These are phyloP conservation scores for Zalaria sp. DNA, from an alignment of 2,329 filamentous ascomycete genomes.

Conservation along the genomic window DNA sequence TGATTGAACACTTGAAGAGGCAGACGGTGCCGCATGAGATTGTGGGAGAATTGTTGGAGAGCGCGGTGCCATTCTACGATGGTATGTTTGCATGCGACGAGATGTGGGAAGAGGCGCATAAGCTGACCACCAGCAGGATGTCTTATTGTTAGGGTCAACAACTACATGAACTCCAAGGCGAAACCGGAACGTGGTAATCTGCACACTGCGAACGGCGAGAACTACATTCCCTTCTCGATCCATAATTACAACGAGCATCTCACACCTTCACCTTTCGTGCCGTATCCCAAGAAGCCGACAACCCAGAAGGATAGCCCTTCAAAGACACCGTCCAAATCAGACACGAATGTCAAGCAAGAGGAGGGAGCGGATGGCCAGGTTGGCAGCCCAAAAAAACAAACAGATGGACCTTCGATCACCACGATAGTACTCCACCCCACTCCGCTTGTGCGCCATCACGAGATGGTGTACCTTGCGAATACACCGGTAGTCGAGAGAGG, in stretches of 20 bases:
- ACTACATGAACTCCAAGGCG: conserved; percentile 59
- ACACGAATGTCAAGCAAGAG: conserved; percentile 31
- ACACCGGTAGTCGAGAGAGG: conserved; percentile 45
- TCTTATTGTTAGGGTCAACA: conserved; percentile 85
- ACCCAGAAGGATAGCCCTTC: conserved; percentile 25
- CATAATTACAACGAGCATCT: conserved; percentile 86
- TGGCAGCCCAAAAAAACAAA: conserved; percentile 9
- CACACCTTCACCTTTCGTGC: conserved; percentile 74
- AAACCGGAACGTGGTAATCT: conserved; percentile 33
- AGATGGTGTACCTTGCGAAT: conserved; percentile 61
- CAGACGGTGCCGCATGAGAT: conserved; percentile 83
- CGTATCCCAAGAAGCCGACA: conserved; percentile 41
- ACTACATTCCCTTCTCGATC: conserved; percentile 62
- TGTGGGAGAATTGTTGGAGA: conserved; percentile 58
- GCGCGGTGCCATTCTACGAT: conserved; percentile 75
- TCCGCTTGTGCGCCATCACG: conserved; percentile 55
- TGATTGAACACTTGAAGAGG: conserved; percentile 61
- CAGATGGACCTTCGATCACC: conserved; percentile 43
- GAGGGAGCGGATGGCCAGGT: conserved; percentile 15
- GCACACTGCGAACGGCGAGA: conserved; percentile 37
- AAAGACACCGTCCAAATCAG: conserved; percentile 21
- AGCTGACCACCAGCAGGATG: conserved; percentile 37
- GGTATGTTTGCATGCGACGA: conserved; percentile 30
- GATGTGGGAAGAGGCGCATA: neutral
- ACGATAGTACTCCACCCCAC: conserved; percentile 83